Percentiles rank a stretch among this genome's conserved stretches.
These are phyloP conservation scores for Tephrocybe sp. DNA, from an alignment of 768 basidiomycete species.

Conservation along the genomic window DNA sequence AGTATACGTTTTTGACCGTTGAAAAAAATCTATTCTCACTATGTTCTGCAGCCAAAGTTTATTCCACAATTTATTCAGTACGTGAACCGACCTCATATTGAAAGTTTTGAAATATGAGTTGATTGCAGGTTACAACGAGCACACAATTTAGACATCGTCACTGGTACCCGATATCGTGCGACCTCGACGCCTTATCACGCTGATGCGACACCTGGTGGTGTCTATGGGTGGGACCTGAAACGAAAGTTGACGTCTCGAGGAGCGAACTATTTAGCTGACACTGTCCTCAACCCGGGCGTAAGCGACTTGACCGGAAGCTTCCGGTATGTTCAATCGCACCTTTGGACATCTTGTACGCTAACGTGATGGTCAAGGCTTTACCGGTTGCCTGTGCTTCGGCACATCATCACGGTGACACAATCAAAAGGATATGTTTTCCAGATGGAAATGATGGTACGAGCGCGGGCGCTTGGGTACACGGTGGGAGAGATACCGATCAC, in stretches of 20 bases:
- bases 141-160: constrained; percentile 91
- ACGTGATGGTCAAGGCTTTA: constrained; percentile 54
- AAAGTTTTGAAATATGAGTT: background rate
- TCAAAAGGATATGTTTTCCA: constrained; percentile 95
- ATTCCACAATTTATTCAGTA: constrained; percentile 90
- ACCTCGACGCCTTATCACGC: constrained; percentile 52
- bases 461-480: constrained; percentile 76
- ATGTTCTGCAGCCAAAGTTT: constrained; percentile 73
- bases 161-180: constrained; percentile 83
- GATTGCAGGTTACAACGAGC: constrained; percentile 67
- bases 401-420: constrained; percentile 81
- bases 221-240: constrained; percentile 91
- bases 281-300: constrained; percentile 80
- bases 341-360: background rate
- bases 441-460: constrained; percentile 98
- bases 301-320: constrained; percentile 92
- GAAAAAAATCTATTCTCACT: background rate
- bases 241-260: constrained; percentile 86
- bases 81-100: constrained; percentile 8
- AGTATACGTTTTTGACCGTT: constrained; percentile 21
- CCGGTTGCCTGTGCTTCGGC: constrained; percentile 67
- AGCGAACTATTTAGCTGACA: constrained; percentile 88
- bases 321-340: constrained; percentile 45
- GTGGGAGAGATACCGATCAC: constrained; percentile 93
- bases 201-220: constrained; percentile 74